Evolutionary conservation across 1,284 basidiomycete genomes (phyloP), one percentile per base, ranked within the genome.

Genomic region (Ustilago cynodontis): DNA sequence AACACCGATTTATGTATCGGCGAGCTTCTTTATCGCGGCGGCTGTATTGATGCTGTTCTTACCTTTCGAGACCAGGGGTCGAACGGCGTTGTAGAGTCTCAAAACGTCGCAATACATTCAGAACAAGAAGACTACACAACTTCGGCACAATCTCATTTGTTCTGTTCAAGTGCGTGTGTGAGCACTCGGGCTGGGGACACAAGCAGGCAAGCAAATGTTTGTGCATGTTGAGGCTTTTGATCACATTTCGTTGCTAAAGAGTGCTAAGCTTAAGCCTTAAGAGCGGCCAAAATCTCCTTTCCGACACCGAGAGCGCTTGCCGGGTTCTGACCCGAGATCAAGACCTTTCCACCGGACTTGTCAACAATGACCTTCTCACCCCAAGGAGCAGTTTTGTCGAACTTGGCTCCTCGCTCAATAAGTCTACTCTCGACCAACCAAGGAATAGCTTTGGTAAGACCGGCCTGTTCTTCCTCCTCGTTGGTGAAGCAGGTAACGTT

Each of bases 361-460:
- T 77, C 82, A 24, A 88, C 87, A 26, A 88, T 83, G 37, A 91
- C 89, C 77, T 89, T 87, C 10, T 85, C 82, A 29, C 81, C 88
- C 90, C 90, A 93, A 20, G 88, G 87, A 55, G 89, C 87, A 0
- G 86, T 82, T 72, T 82, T 82, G 22, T 89, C 88, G 83, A 90
- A 93, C 18, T 86, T 88, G 1, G 90, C 92, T 6, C 92, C 92
- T n/a, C 91, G 88, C 61, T 87, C 86, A 35, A 81, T 86, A 74
- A 93, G 88, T 66, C 88, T 89, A 76, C 89, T 88, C 86, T 94
- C 92, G 43, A 92, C 87, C 14, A 91, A 87, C 89, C 93, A 93
- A 0, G 92, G 92, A 49, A 93, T 82, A 39, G 88, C 88, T 80
- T 85, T 78, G 8, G 73, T 76, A 18, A 77, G 50, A 14, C 86